Evolutionary conservation across 495 filamentous ascomycete species (phyloP).

Genomic region (Darksidea phi): DNA sequence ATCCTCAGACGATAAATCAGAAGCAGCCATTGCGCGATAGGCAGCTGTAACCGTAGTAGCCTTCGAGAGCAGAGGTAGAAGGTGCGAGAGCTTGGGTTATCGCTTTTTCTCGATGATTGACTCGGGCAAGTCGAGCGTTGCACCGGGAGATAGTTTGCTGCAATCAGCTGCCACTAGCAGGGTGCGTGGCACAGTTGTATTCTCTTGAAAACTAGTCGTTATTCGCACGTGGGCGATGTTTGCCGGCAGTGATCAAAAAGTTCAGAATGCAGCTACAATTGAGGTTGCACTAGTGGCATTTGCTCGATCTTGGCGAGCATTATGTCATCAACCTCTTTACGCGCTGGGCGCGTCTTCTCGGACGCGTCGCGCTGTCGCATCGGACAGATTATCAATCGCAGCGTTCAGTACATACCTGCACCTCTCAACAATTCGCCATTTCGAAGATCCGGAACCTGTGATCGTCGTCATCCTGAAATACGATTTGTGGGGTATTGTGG

Average conservation of each 20-base stretch:
- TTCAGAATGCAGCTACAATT: slow-evolving; percentile 14
- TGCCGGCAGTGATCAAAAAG: slow-evolving; percentile 1
- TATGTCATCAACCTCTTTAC: slow-evolving; percentile 20
- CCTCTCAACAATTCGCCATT: too few relatives aligned
- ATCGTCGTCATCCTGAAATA: too few relatives aligned
- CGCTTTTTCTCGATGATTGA: too few relatives aligned
- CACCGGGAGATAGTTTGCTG: too few relatives aligned
- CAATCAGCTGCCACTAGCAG: too few relatives aligned
- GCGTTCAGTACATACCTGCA: not conserved
- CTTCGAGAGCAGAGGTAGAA: too few relatives aligned
- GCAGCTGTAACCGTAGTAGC: not conserved
- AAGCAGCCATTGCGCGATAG: not conserved
- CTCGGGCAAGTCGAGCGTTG: too few relatives aligned
- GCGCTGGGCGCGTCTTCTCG: slow-evolving; percentile 3
- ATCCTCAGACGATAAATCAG: slow-evolving; percentile 17
- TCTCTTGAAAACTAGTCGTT: too few relatives aligned
- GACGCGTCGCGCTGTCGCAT: slow-evolving; percentile 4
- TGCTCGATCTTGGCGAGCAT: slow-evolving; percentile 13
- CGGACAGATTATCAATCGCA: not conserved
- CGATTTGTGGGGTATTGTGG: not conserved
- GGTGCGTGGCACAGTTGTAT: too few relatives aligned
- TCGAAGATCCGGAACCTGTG: too few relatives aligned
- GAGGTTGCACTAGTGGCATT: slow-evolving; percentile 28
- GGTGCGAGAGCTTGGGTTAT: too few relatives aligned
- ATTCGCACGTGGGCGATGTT: not conserved